phyloP scores from a whole-genome alignment of 176 grass and related monocot genomes.

The Hyparrhenia diplandra region DNA sequence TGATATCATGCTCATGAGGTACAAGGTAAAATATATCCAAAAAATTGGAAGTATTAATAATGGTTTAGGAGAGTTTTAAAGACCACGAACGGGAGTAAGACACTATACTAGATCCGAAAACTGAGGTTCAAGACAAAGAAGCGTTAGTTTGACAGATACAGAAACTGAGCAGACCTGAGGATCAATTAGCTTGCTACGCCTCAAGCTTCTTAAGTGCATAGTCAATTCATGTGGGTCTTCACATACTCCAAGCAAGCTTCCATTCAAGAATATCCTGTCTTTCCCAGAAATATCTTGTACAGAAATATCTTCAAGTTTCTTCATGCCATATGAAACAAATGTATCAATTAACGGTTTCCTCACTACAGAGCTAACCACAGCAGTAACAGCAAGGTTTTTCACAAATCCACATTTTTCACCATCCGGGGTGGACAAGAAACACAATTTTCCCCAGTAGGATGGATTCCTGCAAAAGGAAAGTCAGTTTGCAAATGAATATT shows the following conservation, averaged over 20 bases:
- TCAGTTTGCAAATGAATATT: conserved; percentile 20
- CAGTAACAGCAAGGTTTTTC: conserved; percentile 78
- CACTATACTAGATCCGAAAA: background rate
- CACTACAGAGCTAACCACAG: conserved; percentile 53
- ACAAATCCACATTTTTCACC: conserved; percentile 81
- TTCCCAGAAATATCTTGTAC: conserved; percentile 30
- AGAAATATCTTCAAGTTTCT: conserved; percentile 53
- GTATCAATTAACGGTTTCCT: conserved; percentile 39
- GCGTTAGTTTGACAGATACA: background rate
- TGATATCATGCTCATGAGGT: background rate
- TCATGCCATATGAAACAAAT: conserved; percentile 73
- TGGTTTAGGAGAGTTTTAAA: background rate
- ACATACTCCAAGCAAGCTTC: conserved; percentile 59
- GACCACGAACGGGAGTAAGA: background rate
- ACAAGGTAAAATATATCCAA: background rate
- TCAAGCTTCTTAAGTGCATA: conserved; percentile 45
- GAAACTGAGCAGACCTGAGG: conserved; percentile 39
- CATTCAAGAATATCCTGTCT: conserved; percentile 77
- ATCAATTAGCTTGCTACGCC: conserved; percentile 47
- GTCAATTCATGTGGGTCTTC: conserved; percentile 39
- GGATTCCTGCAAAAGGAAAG: conserved; percentile 59
- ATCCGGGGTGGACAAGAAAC: conserved; percentile 80
- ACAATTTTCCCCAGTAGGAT: conserved; percentile 88
- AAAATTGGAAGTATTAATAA: background rate
- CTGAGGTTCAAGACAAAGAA: background rate